Conservation (phyloP, 306 rosid genomes). For the Acmispon strigosus region DNA sequence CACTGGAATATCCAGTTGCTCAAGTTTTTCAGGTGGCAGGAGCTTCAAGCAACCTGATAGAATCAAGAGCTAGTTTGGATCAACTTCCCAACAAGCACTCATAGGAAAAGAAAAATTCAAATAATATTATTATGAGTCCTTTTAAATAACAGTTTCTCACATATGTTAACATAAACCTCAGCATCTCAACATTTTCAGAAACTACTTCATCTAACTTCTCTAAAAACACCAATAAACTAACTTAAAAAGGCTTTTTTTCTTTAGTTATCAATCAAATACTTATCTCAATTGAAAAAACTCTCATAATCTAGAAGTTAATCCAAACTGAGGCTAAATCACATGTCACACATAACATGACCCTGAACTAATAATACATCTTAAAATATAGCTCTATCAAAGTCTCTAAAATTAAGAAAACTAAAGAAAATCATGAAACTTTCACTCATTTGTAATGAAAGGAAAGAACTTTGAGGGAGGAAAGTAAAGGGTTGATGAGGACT, state of each 20-base stretch:
- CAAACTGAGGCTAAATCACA: neutral
- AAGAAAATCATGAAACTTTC: neutral
- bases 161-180: too few relatives aligned
- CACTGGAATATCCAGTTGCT: conserved; percentile 56
- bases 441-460: neutral
- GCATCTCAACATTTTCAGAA: too few relatives aligned
- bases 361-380: neutral
- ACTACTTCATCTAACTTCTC: too few relatives aligned
- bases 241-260: too few relatives aligned
- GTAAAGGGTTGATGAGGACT: conserved; percentile 18
- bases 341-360: neutral
- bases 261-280: too few relatives aligned
- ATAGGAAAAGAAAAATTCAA: too few relatives aligned
- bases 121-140: too few relatives aligned
- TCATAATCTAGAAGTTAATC: too few relatives aligned
- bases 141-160: too few relatives aligned
- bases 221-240: too few relatives aligned
- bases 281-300: too few relatives aligned
- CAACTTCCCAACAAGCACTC: too few relatives aligned
- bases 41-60: conserved; percentile 78
- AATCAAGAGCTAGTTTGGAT: neutral
- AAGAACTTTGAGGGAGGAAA: neutral
- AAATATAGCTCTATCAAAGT: neutral
- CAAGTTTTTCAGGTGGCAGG: conserved; percentile 74
- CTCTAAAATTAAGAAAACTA: neutral